These are phyloP conservation scores for Kalmusia sp. DNA, from an alignment of 2,329 filamentous ascomycete genomes.

Conservation along the genomic window DNA sequence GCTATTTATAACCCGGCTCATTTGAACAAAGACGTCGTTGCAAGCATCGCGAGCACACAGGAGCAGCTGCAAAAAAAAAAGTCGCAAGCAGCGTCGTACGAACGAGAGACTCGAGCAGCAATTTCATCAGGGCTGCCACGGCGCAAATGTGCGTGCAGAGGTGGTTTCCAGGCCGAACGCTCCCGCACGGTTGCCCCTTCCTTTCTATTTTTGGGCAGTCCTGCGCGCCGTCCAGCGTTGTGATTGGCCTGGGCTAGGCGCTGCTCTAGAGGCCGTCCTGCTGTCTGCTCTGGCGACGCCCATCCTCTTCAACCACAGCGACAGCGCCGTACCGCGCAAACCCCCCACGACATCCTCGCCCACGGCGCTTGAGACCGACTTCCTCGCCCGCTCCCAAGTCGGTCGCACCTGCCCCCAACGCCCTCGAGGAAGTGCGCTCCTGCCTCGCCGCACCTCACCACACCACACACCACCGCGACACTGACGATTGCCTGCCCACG, in stretches of 20 bases:
- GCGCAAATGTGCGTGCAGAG: slow-evolving; percentile 3
- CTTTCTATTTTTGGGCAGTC: slow-evolving; percentile 4
- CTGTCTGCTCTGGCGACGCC: slow-evolving; percentile 23
- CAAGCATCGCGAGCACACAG: slow-evolving; percentile 1
- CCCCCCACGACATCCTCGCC: slow-evolving; percentile 18
- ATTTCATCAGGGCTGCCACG: slow-evolving; percentile 1
- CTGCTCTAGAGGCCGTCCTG: slow-evolving; percentile 1
- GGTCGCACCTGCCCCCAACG: slow-evolving; percentile 21
- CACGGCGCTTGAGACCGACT: slow-evolving; percentile 36
- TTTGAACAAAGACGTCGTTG: slow-evolving; percentile 5
- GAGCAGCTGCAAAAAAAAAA: not conserved
- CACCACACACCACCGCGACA: slow-evolving; percentile 4
- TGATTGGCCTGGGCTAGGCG: slow-evolving; percentile 6
- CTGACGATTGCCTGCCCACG: slow-evolving; percentile 5
- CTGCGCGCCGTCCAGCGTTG: not conserved
- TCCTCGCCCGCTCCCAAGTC: slow-evolving; percentile 27
- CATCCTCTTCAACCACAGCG: slow-evolving; percentile 32
- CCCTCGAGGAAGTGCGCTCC: slow-evolving; percentile 14
- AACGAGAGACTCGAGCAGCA: not conserved
- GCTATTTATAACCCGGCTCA: slow-evolving; percentile 2
- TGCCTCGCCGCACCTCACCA: not conserved
- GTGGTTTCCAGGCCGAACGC: slow-evolving; percentile 4
- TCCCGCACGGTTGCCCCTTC: slow-evolving; percentile 7
- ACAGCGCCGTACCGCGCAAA: slow-evolving; percentile 22
- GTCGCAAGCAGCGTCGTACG: slow-evolving; percentile 3